Evolutionary conservation across 306 rosid species (phyloP).

Genomic region (Gleditsia sinensis): DNA sequence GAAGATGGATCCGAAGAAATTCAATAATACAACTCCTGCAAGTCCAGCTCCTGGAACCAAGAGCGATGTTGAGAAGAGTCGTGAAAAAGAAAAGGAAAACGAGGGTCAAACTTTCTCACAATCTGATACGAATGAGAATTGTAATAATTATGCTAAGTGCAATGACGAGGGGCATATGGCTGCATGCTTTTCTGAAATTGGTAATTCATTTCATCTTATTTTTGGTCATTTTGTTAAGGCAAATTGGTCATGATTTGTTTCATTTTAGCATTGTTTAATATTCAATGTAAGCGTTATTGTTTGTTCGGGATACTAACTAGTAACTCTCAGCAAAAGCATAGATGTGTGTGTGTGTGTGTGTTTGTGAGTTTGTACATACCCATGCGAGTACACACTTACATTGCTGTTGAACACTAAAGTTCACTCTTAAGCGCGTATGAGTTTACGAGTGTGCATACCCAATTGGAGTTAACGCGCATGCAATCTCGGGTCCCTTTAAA

Average conservation of each 20-base stretch:
- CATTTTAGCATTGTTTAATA: background rate
- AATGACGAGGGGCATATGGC: constrained; percentile 13
- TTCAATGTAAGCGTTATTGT: background rate
- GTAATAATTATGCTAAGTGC: constrained; percentile 39
- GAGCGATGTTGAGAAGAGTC: background rate
- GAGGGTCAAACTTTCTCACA: constrained; percentile 7
- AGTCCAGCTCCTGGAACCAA: background rate
- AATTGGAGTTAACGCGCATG: background rate
- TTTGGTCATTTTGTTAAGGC: background rate
- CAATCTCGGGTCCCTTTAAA: too few relatives aligned
- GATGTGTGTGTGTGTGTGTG: background rate
- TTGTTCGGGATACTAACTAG: background rate
- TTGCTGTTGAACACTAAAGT: background rate
- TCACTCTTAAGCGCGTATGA: background rate
- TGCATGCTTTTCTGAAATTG: constrained; percentile 48
- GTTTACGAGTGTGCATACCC: background rate
- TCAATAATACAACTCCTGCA: background rate
- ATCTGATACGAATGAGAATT: constrained; percentile 22
- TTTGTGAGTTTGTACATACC: too few relatives aligned
- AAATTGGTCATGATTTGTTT: background rate
- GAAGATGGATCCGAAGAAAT: background rate
- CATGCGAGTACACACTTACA: too few relatives aligned
- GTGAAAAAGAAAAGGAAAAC: background rate
- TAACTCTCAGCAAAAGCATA: background rate
- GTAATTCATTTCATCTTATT: constrained; percentile 33